These are phyloP conservation scores for Pichia occidentalis DNA, from an alignment of 805 yeast species.

Conservation along the genomic window DNA sequence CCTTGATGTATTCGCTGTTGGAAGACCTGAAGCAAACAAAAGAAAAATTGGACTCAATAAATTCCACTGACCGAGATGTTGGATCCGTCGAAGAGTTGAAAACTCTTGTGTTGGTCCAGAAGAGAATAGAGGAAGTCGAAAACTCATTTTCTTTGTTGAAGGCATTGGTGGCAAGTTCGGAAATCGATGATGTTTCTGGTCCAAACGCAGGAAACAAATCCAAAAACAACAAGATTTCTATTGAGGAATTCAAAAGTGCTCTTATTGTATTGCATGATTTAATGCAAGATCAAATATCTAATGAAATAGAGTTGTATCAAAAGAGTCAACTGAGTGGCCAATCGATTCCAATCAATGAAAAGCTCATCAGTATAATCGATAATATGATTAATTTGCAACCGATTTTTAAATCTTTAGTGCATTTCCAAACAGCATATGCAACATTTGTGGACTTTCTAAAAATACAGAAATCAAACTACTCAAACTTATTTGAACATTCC, in stretches of 20 bases:
- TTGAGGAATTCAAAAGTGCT: slow-evolving; percentile 32
- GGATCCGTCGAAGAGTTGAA: slow-evolving; percentile 34
- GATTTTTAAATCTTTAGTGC: slow-evolving; percentile 45
- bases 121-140: slow-evolving; percentile 32
- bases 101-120: slow-evolving; percentile 38
- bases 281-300: slow-evolving; percentile 36
- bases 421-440: slow-evolving; percentile 45
- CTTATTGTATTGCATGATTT: slow-evolving; percentile 40
- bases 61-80: slow-evolving; percentile 6
- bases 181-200: slow-evolving; percentile 5
- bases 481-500: slow-evolving; percentile 11
- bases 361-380: slow-evolving; percentile 38
- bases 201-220: neutral
- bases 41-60: slow-evolving; percentile 18
- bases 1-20: slow-evolving; percentile 51
- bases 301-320: slow-evolving; percentile 24
- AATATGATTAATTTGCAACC: slow-evolving; percentile 44
- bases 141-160: slow-evolving; percentile 39
- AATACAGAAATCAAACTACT: slow-evolving; percentile 28
- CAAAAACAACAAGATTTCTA: slow-evolving; percentile 13
- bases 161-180: slow-evolving; percentile 29
- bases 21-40: slow-evolving; percentile 37
- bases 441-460: slow-evolving; percentile 40
- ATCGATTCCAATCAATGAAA: slow-evolving; percentile 16
- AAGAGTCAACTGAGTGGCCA: slow-evolving; percentile 5